Percentiles rank a stretch among this genome's conserved stretches.
Conservation (phyloP, 345 rosid genomes). For the Gossypium ekmanianum region DNA sequence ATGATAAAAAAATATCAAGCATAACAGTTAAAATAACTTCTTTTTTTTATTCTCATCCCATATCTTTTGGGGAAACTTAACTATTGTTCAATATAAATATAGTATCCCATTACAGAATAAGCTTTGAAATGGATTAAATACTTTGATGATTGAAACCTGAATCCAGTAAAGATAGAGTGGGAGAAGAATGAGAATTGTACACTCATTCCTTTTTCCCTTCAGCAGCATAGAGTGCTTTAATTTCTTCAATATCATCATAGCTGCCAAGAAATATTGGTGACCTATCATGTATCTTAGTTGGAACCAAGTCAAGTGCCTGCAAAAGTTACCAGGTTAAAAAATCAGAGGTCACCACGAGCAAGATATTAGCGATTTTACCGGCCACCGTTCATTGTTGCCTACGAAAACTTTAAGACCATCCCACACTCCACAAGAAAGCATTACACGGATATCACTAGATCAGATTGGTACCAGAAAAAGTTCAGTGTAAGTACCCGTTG, state of each 20-base stretch:
- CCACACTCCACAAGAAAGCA: too few relatives aligned
- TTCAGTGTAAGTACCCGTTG: slow-evolving; percentile 49
- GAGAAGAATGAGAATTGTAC: neutral
- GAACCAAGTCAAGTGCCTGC: slow-evolving; percentile 85
- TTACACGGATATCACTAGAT: neutral
- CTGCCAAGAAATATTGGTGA: slow-evolving; percentile 95
- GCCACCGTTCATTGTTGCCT: neutral
- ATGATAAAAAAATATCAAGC: too few relatives aligned
- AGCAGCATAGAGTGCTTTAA: slow-evolving; percentile 74
- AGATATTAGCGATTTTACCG: neutral
- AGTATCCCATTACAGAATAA: neutral
- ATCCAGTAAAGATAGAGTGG: neutral
- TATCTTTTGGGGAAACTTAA: neutral
- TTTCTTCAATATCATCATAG: slow-evolving; percentile 88
- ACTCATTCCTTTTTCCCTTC: slow-evolving; percentile 40
- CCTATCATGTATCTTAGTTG: slow-evolving; percentile 74
- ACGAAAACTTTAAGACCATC: too few relatives aligned
- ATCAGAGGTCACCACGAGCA: neutral
- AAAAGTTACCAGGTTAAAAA: slow-evolving; percentile 12
- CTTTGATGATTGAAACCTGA: slow-evolving; percentile 3
- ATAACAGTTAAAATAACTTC: too few relatives aligned
- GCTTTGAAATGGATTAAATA: neutral
- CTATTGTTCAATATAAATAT: neutral
- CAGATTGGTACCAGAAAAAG: neutral
- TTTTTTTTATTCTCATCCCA: too few relatives aligned